Evolutionary conservation across 768 basidiomycete species (phyloP).

Genomic region (Termitomyces sp.): DNA sequence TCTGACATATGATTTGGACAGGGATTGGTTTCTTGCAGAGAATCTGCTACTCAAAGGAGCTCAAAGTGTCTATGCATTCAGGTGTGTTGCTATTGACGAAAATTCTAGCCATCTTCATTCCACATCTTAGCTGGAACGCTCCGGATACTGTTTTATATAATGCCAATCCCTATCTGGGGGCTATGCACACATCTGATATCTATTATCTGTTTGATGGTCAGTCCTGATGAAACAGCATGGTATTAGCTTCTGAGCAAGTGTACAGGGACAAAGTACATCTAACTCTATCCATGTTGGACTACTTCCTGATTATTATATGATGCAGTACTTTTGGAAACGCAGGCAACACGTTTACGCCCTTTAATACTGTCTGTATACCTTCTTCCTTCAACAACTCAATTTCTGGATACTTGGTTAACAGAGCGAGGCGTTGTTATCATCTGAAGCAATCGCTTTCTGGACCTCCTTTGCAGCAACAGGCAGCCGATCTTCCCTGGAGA

Average conservation of each 20-base stretch:
- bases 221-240: neutral
- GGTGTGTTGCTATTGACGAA: constrained; percentile 16
- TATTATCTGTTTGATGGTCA: constrained; percentile 40
- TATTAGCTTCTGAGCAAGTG: neutral
- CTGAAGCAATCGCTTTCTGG: constrained; percentile 41
- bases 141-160: constrained; percentile 37
- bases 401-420: constrained; percentile 6
- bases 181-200: constrained; percentile 41
- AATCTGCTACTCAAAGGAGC: constrained; percentile 23
- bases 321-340: constrained; percentile 1
- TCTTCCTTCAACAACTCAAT: neutral
- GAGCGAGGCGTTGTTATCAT: constrained; percentile 34
- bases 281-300: neutral
- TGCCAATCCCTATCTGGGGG: constrained; percentile 31
- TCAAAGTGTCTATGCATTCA: constrained; percentile 31
- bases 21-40: constrained; percentile 38
- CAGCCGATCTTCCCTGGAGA: constrained; percentile 16
- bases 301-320: neutral
- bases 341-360: neutral
- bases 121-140: constrained; percentile 35
- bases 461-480: constrained; percentile 36
- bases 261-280: neutral
- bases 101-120: neutral
- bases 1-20: constrained; percentile 8
- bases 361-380: neutral